A percentile compares a stretch with the other conserved stretches of the same genome.
phyloP scores from a whole-genome alignment of 1,139 yeast genomes.

The Sugiyamaella grinbergsii region DNA sequence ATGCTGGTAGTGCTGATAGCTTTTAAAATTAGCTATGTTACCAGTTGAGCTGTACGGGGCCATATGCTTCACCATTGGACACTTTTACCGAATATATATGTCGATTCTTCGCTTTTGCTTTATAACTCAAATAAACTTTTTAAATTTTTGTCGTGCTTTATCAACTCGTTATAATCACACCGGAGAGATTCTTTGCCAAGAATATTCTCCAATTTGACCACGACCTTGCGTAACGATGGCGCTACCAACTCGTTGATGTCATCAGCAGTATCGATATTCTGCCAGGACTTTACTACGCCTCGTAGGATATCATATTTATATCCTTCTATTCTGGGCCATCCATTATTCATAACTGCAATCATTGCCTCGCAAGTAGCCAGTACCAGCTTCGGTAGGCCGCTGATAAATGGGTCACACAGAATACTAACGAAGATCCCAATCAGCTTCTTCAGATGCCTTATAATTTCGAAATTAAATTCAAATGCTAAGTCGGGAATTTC shows the following conservation, averaged over 20 bases:
- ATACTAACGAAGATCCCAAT: constrained; percentile 33
- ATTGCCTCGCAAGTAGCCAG: constrained; percentile 32
- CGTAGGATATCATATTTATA: constrained; percentile 44
- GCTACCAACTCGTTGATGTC: background rate
- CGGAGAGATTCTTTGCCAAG: constrained; percentile 7
- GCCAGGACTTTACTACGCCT: constrained; percentile 38
- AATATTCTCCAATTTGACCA: constrained; percentile 16
- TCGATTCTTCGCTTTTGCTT: background rate
- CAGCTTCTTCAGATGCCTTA: constrained; percentile 36
- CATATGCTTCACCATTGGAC: too few species aligned
- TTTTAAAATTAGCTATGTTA: background rate
- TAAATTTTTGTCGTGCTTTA: constrained; percentile 9
- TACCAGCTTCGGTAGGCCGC: constrained; percentile 33
- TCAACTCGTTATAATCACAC: constrained; percentile 16
- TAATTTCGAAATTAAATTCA: constrained; percentile 26
- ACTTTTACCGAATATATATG: background rate
- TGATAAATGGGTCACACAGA: constrained; percentile 41
- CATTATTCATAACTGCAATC: constrained; percentile 31
- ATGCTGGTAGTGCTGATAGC: constrained; percentile 6
- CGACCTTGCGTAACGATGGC: constrained; percentile 8
- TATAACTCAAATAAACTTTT: background rate
- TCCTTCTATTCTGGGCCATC: constrained; percentile 42
- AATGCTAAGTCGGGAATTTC: constrained; percentile 24
- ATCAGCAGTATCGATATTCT: background rate
- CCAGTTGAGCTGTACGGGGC: too few species aligned